Conservation (phyloP, 768 basidiomycete genomes). For the Inosperma sp. region DNA sequence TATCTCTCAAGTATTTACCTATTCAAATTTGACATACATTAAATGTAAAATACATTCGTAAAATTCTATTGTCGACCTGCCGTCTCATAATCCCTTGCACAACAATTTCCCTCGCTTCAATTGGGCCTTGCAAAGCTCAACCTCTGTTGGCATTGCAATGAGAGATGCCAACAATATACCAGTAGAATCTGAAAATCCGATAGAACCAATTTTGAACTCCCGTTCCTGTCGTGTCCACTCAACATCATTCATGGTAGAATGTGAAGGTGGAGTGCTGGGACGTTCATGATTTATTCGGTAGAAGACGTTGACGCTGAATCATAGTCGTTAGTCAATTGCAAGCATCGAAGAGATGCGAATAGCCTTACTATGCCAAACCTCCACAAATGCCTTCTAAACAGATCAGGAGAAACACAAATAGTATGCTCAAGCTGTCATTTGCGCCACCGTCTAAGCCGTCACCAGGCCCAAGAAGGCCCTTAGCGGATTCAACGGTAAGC, state of each 20-base stretch:
- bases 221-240: constrained; percentile 69
- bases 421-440: constrained; percentile 44
- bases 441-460: constrained; percentile 13
- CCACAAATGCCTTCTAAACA: constrained; percentile 90
- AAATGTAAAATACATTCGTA: too few relatives aligned
- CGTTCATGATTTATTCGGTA: constrained; percentile 76
- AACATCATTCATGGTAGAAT: constrained; percentile 32
- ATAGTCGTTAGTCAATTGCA: constrained; percentile 2
- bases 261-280: constrained; percentile 34
- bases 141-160: constrained; percentile 68
- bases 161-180: constrained; percentile 66
- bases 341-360: constrained; percentile 23
- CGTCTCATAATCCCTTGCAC: constrained; percentile 58
- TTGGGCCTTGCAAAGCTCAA: constrained; percentile 72
- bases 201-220: constrained; percentile 87
- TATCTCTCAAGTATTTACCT: too few relatives aligned
- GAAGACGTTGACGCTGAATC: constrained; percentile 77
- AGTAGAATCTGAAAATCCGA: constrained; percentile 79
- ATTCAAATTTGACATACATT: too few relatives aligned
- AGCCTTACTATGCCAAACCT: constrained; percentile 87
- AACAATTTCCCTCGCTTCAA: constrained; percentile 62
- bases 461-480: constrained; percentile 55
- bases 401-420: constrained; percentile 70
- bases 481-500: constrained; percentile 61
- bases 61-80: too few relatives aligned